Evolutionary conservation across 1,284 basidiomycete species (phyloP), one percentile per base, ranked within the genome.

Genomic region (Leccinum pachyderme): DNA sequence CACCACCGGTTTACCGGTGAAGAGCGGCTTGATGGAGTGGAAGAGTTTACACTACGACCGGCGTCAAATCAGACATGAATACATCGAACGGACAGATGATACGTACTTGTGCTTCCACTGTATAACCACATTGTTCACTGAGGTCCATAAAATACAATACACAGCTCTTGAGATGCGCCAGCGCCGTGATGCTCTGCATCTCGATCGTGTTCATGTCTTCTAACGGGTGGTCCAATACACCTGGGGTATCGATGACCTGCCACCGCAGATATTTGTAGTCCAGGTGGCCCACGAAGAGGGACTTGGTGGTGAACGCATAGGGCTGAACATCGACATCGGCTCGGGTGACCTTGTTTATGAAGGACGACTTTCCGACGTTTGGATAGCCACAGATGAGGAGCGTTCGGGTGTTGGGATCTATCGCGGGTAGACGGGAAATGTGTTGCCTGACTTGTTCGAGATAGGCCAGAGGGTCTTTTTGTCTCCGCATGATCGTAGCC

Each of bases 121-220:
- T 87, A 77, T 95, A 97, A 8, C 95, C 95, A 74, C 95, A 98
- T 72, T 97, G 95, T 75, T 96, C 95, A 61, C 88, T 91, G 22
- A 96, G 80, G 74, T 98, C 95, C 93, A 98, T 96, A 71, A 98
- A 98, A 77, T 97, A 98, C 67, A 98, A 75, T 12, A 97, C 81
- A 64, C 92, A 95, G 60, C 87, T 86, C 73, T 95, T 92, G 45
- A 98, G 75, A 75, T 98, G 95, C 3, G 95, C 95, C 59, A 98
- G 79, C 7, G 95, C 95, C 39, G 94, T 98, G 73, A 98, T 95
- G 66, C 91, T 95, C 78, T 98, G 95, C 94, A 98, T 98, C 77
- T 98, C 95, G 64, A 98, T 98, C 57, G 95, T 97, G 80, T 97
- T 97, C 95, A 98, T 97, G 58, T 98, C 95, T 73, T 98, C 95